Evolutionary conservation across 2,329 filamentous ascomycete genomes (phyloP), one percentile per base, ranked within the genome.

Genomic region (Fusarium robinianum): DNA sequence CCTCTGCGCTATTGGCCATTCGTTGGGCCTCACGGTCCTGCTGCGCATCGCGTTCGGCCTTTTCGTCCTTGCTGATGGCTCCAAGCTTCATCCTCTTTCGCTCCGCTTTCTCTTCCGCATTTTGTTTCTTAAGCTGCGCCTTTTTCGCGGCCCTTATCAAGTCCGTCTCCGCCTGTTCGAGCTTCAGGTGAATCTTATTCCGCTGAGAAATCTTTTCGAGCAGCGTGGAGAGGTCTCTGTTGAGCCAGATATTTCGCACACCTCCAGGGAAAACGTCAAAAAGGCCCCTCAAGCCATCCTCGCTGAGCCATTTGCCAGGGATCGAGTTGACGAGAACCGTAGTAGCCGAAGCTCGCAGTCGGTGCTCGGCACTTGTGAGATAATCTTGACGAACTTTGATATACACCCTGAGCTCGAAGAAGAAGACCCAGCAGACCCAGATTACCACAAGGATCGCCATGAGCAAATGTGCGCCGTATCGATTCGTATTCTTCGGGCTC

Each of bases 201-300:
- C 94, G 81, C 52, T 82, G 73, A 34, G 88, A 80, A 31, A 97
- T 87, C 65, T 97, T 97, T 49, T 91, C 86, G 32, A 88, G 79
- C 8, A 99, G 78, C 7, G 85, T 79, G 29, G 91, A 88, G 55
- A 90, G 85, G 63, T 99, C 88, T 49, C 92, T 82, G 47, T 96
- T 99, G 59, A 99, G 84, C 91, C 92, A 99, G 32, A 99, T 88
- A 57, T 97, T 97, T 47, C 89, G 83, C 62, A 99, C 86, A 19
- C 94, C 94, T 14, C 94, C 94, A 0, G 94, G 94, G 58, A 96
- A 97, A 2, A 97, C 91, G 65, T 99, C 94, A 61, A 95, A 99
- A 0, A 99, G 75, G 1, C 86, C 87, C 45, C 83, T 79, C 5
- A 99, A 77, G 1, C 89, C 88, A 30, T 95, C 84, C 34, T 89